Evolutionary conservation across 2,329 filamentous ascomycete species (phyloP).

Genomic region (Alternaria gaisen): DNA sequence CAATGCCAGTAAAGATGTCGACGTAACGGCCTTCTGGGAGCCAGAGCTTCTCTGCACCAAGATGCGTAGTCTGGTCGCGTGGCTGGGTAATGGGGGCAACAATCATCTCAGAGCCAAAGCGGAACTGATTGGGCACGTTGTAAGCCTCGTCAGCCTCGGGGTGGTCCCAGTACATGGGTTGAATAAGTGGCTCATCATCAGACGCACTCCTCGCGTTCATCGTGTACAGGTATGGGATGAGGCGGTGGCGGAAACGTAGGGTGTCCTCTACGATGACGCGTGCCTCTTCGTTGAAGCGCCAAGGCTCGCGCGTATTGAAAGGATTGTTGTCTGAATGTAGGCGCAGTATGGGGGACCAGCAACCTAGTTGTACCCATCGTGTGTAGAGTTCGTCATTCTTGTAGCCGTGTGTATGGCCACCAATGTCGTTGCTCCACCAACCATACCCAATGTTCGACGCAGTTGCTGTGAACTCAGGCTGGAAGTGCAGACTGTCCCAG

Average conservation of each 20-base stretch:
- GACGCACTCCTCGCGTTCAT: constrained; percentile 61
- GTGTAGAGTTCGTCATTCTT: constrained; percentile 67
- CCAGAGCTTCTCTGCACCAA: constrained; percentile 64
- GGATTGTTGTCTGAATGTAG: constrained; percentile 67
- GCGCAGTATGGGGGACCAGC: constrained; percentile 68
- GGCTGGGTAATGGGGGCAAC: constrained; percentile 66
- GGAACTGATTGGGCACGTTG: constrained; percentile 65
- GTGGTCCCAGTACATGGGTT: constrained; percentile 71
- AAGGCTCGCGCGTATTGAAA: constrained; percentile 71
- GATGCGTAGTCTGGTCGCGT: constrained; percentile 56
- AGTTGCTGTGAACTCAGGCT: constrained; percentile 72
- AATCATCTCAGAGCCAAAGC: constrained; percentile 66
- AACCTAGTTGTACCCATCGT: constrained; percentile 70
- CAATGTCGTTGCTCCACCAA: constrained; percentile 75
- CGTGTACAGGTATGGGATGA: constrained; percentile 69
- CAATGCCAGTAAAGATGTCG: constrained; percentile 66
- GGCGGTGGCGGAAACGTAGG: constrained; percentile 64
- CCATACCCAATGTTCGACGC: constrained; percentile 73
- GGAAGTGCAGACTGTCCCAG: constrained; percentile 69
- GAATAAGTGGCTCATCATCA: constrained; percentile 62
- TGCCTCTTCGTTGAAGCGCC: constrained; percentile 62
- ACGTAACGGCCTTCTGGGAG: constrained; percentile 63
- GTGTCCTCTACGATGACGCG: constrained; percentile 59
- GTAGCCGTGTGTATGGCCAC: constrained; percentile 67
- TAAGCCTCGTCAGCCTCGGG: constrained; percentile 64